These are phyloP conservation scores for Tricholoma furcatifolium DNA, from an alignment of 768 basidiomycete genomes.

Conservation along the genomic window DNA sequence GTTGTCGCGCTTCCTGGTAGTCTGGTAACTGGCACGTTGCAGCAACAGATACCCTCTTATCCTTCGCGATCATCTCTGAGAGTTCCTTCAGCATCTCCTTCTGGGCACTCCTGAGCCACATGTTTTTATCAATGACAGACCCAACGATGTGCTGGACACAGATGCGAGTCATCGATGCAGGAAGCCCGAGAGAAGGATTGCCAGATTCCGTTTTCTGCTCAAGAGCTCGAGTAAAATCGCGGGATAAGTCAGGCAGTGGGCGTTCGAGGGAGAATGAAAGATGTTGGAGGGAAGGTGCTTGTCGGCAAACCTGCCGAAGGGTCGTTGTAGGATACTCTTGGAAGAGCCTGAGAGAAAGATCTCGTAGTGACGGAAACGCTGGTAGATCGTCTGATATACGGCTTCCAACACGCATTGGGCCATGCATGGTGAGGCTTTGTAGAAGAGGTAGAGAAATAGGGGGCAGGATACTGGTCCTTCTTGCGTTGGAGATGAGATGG, in stretches of 20 bases:
- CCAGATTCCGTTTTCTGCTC: slow-evolving; percentile 2
- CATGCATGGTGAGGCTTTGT: slow-evolving; percentile 23
- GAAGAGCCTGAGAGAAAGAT: slow-evolving; percentile 20
- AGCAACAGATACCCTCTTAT: slow-evolving; percentile 4
- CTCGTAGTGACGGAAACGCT: slow-evolving; percentile 21
- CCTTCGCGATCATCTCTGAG: background rate
- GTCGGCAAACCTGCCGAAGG: slow-evolving; percentile 22
- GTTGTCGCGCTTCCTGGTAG: slow-evolving; percentile 2
- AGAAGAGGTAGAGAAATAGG: slow-evolving; percentile 24
- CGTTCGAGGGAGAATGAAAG: slow-evolving; percentile 19
- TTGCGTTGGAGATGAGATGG: slow-evolving; percentile 22
- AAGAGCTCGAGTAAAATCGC: slow-evolving; percentile 14
- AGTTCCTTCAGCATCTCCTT: slow-evolving; percentile 7
- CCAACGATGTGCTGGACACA: slow-evolving; percentile 13
- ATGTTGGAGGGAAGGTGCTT: slow-evolving; percentile 19
- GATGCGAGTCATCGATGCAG: slow-evolving; percentile 12
- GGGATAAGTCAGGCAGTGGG: slow-evolving; percentile 16
- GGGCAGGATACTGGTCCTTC: slow-evolving; percentile 17
- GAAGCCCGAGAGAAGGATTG: slow-evolving; percentile 1
- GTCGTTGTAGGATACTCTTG: slow-evolving; percentile 20
- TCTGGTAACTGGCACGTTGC: background rate
- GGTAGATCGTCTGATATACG: slow-evolving; percentile 6
- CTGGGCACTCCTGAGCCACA: slow-evolving; percentile 9
- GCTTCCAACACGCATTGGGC: slow-evolving; percentile 22
- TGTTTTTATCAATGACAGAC: slow-evolving; percentile 1